These are phyloP conservation scores for Saccharomyces kudriavzevii DNA, from an alignment of 805 yeast genomes.

Conservation along the genomic window DNA sequence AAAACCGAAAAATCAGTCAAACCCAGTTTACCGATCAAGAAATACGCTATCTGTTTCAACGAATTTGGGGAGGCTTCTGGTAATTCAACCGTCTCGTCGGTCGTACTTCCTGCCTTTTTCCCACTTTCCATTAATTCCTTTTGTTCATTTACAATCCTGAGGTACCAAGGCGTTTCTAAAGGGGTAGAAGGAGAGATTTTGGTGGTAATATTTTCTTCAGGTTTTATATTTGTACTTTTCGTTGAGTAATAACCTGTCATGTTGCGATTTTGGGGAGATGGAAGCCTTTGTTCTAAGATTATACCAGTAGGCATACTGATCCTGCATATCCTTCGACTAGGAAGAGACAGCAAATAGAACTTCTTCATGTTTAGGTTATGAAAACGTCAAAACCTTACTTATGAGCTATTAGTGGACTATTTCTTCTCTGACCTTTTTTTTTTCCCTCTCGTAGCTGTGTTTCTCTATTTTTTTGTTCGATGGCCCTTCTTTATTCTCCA, in stretches of 20 bases:
- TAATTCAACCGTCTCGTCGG: constrained; percentile 40
- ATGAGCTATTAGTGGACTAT: neutral
- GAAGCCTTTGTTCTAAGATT: neutral
- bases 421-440: neutral
- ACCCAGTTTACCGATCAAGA: constrained; percentile 55
- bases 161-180: constrained; percentile 49
- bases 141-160: constrained; percentile 34
- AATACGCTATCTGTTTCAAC: constrained; percentile 29
- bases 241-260: neutral
- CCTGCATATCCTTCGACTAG: neutral
- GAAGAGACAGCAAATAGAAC: neutral
- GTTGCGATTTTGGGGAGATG: neutral
- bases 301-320: neutral
- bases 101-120: constrained; percentile 16
- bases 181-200: neutral
- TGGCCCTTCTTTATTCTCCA: neutral
- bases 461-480: neutral
- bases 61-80: constrained; percentile 54
- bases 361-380: neutral
- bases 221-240: neutral
- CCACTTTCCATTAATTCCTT: constrained; percentile 33
- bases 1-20: constrained; percentile 53
- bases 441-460: neutral
- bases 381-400: neutral
- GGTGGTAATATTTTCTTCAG: neutral